Base-by-base conservation (phyloP, 2,329 filamentous ascomycete genomes). In the Colletotrichum sidae region DNA sequence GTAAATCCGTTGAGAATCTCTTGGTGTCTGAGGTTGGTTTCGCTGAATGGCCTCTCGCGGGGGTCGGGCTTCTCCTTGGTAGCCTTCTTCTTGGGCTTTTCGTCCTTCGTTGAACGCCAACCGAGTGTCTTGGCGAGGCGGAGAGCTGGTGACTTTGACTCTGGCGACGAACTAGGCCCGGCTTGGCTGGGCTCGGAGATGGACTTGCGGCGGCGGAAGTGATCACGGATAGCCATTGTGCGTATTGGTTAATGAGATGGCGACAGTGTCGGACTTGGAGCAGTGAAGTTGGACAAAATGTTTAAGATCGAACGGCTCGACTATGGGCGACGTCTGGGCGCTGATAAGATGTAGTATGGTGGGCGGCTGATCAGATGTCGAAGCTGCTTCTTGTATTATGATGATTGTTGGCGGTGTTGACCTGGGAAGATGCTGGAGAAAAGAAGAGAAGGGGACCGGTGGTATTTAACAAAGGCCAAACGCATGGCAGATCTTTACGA, bases 1-100 rank as follows among this genome's bases (percentile, higher is more conserved):
- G 76, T 79, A 74, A 82, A 84, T 60, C 78, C 73, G 63, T 76
- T 76, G 42, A 85, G 75, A 72, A 81, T 76, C 73, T 83, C 79
- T 70, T 83, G 82, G 70, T 84, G 79, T 59, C 76, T 75, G 15
- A 83, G 74, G 71, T 84, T 83, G 56, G 80, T 76, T 60, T 78
- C 75, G 8, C 79, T 83, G 54, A 83, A 74, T 34, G 80, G 80
- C 69, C 78, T 76, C 72, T 83, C 80, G 73, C 79, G 79, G 7
- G 81, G 81, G 69, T 84, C 67, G 50, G 69, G 65, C 65, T 66
- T 70, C 47, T 68, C 55, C 59, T 72, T 73, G 64, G 70, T 71
- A 67, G 55, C 50, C 15, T 64, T 72, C 50, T 62, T 69, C 71
- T 74, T 75, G 46, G 69, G 63, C 65, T 73, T 74, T 54, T 72